Conservation (phyloP, 2,329 filamentous ascomycete species). For the Fusarium stilboides region DNA sequence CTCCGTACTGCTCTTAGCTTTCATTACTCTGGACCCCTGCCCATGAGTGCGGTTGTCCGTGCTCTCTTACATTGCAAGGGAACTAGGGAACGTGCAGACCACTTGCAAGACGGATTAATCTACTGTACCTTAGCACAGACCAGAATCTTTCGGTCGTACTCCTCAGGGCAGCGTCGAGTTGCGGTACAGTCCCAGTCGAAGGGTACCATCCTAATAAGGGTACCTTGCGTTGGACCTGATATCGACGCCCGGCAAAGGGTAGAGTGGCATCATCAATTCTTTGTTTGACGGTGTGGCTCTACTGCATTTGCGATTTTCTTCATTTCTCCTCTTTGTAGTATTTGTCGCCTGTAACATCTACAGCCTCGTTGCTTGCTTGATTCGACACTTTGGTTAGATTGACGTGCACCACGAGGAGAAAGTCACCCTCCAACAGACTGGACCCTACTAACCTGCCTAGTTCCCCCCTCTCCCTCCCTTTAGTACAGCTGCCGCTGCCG, state of each 20-base stretch:
- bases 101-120: conserved; percentile 32
- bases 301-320: conserved; percentile 8
- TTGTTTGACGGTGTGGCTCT: conserved; percentile 33
- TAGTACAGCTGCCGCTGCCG: conserved; percentile 7
- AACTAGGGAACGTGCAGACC: conserved; percentile 27
- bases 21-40: conserved; percentile 33
- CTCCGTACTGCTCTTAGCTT: conserved; percentile 14
- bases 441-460: conserved; percentile 10
- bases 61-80: conserved; percentile 39
- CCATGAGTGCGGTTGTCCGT: conserved; percentile 37
- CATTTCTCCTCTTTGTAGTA: conserved; percentile 9
- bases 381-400: conserved; percentile 25
- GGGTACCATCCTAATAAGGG: conserved; percentile 12
- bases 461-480: conserved; percentile 17
- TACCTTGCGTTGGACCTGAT: conserved; percentile 9
- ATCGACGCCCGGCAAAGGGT: conserved; percentile 25
- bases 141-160: conserved; percentile 27
- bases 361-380: conserved; percentile 11
- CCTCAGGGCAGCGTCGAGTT: conserved; percentile 24
- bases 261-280: conserved; percentile 37
- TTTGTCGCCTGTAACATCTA: conserved; percentile 2
- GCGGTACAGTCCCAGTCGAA: background rate
- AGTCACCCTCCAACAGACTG: conserved; percentile 7
- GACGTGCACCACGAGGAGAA: conserved; percentile 11
- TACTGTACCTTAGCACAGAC: conserved; percentile 37